Evolutionary conservation across 257 asterid genomes (phyloP).

Genomic region (Paulownia fortunei): DNA sequence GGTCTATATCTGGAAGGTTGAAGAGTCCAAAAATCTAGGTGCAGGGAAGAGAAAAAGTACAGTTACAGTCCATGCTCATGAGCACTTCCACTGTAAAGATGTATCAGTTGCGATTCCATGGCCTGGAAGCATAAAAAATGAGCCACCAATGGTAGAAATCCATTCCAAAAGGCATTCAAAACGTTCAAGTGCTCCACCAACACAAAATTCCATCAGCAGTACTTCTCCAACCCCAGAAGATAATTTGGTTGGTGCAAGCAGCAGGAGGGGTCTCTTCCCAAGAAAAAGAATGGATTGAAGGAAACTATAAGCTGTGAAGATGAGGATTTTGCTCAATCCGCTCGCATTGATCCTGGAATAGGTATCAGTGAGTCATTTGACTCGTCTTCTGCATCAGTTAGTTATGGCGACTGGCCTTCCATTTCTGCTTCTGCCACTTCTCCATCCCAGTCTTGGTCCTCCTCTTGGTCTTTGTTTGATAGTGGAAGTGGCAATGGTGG

Average conservation of each 20-base stretch:
- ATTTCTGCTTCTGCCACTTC: constrained; percentile 46
- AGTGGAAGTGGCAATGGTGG: too few species aligned
- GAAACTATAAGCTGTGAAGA: constrained; percentile 40
- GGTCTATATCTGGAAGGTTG: constrained; percentile 81
- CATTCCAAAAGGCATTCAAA: constrained; percentile 76
- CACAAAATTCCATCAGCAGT: constrained; percentile 33
- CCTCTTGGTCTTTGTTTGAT: constrained; percentile 26
- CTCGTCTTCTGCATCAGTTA: constrained; percentile 45
- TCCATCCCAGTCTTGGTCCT: constrained; percentile 55
- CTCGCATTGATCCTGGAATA: constrained; percentile 62
- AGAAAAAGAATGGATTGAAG: constrained; percentile 45
- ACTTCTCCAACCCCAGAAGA: constrained; percentile 39
- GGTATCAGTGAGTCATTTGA: constrained; percentile 57
- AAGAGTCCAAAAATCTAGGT: constrained; percentile 46
- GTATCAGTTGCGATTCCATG: constrained; percentile 83
- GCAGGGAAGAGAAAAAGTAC: constrained; percentile 49
- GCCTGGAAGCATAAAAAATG: constrained; percentile 63
- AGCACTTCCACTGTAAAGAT: constrained; percentile 83
- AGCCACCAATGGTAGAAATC: constrained; percentile 69
- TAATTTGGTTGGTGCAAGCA: constrained; percentile 25
- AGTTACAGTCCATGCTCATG: constrained; percentile 53
- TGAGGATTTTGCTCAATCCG: constrained; percentile 53
- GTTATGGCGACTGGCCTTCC: constrained; percentile 53
- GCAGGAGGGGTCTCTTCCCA: constrained; percentile 66
- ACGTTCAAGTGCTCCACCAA: constrained; percentile 47